Conservation (phyloP, 2,329 filamentous ascomycete genomes). For the Talaromyces sp. region DNA sequence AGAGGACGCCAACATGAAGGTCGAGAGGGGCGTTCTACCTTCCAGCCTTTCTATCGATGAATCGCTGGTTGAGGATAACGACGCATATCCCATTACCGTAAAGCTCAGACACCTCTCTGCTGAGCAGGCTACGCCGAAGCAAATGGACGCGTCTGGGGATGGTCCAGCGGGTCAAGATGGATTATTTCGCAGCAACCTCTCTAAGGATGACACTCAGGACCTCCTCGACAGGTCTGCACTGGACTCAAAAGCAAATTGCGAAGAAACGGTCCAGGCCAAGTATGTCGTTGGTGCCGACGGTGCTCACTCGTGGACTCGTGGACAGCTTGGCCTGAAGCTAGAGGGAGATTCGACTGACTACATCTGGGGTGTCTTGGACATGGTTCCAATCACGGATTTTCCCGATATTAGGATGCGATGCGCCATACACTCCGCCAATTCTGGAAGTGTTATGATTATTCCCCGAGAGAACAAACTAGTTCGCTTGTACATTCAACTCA, state of each 20-base stretch:
- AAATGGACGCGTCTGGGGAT: background rate
- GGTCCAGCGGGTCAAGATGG: background rate
- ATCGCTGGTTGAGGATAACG: constrained; percentile 43
- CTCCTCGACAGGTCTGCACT: background rate
- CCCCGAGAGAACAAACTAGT: constrained; percentile 61
- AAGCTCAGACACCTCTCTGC: constrained; percentile 55
- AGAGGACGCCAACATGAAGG: constrained; percentile 49
- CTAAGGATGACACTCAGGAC: background rate
- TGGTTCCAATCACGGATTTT: constrained; percentile 54
- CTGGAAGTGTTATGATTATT: constrained; percentile 61
- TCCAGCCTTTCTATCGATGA: constrained; percentile 47
- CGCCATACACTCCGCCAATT: constrained; percentile 52
- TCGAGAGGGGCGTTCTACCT: constrained; percentile 60
- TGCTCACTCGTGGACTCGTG: constrained; percentile 62
- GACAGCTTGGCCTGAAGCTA: constrained; percentile 53
- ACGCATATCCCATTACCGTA: constrained; percentile 58
- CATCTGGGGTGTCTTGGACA: constrained; percentile 46
- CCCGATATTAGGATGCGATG: constrained; percentile 57
- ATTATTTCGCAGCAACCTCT: background rate
- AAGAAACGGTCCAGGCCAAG: constrained; percentile 47
- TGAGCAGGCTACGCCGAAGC: constrained; percentile 50
- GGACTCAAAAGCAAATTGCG: background rate
- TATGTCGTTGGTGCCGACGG: constrained; percentile 67
- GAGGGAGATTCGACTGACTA: constrained; percentile 50
- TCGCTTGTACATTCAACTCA: constrained; percentile 62